Percentiles rank a stretch among this genome's conserved stretches.
These are phyloP conservation scores for Musa itinerans DNA, from an alignment of 176 grass and related monocot genomes.

Conservation along the genomic window DNA sequence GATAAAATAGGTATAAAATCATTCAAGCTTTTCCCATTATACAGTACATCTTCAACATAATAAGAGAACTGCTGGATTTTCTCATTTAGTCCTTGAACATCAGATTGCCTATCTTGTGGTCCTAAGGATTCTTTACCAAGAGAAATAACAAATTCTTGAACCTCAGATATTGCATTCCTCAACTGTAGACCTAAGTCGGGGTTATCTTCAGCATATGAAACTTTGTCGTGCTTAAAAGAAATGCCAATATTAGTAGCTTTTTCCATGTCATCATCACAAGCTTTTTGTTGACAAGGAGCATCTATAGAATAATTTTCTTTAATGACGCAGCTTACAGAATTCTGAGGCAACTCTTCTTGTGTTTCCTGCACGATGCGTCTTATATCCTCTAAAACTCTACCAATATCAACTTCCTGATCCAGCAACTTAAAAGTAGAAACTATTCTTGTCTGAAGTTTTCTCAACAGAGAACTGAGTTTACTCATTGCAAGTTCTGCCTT, in stretches of 20 bases:
- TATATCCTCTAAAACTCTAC: conserved; percentile 53
- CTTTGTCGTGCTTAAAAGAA: conserved; percentile 25
- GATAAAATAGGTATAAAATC: conserved; percentile 50
- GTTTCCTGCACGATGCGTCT: conserved; percentile 74
- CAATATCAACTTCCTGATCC: conserved; percentile 36
- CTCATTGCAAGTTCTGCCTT: conserved; percentile 18
- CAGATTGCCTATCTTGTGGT: conserved; percentile 45
- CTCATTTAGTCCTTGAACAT: conserved; percentile 43
- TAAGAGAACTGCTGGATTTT: conserved; percentile 63
- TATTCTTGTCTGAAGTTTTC: conserved; percentile 72
- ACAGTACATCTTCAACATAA: conserved; percentile 50
- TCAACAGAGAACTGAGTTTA: conserved; percentile 24
- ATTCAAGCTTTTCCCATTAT: conserved; percentile 38
- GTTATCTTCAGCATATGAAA: conserved; percentile 29
- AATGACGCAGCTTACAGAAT: conserved; percentile 9
- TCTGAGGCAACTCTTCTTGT: conserved; percentile 45
- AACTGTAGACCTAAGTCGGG: conserved; percentile 40
- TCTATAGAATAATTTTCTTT: conserved; percentile 28
- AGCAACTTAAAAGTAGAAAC: conserved; percentile 63
- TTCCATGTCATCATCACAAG: conserved; percentile 15
- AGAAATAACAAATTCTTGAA: conserved; percentile 69
- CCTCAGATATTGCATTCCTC: conserved; percentile 55
- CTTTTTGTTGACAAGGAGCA: conserved; percentile 12
- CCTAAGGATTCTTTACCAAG: conserved; percentile 59
- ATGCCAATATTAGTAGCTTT: conserved; percentile 21